Evolutionary conservation across 805 yeast genomes (phyloP).

Genomic region (Tetrapisispora namnaoensis): DNA sequence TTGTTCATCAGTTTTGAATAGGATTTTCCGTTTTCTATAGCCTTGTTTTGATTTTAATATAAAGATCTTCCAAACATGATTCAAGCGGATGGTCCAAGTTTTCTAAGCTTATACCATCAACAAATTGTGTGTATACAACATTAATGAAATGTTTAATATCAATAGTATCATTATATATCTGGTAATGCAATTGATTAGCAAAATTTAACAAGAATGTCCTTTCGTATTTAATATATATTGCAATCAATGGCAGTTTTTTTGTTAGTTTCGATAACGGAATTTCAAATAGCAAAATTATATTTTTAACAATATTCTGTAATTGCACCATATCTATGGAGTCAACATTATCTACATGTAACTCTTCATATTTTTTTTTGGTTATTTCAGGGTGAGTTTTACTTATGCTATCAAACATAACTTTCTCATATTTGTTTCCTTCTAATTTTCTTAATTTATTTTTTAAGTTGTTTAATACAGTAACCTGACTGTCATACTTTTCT

Average conservation of each 20-base stretch:
- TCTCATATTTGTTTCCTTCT: constrained; percentile 19
- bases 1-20: too few relatives aligned
- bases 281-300: constrained; percentile 26
- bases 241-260: constrained; percentile 20
- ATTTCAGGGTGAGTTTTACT: constrained; percentile 22
- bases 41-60: constrained; percentile 12
- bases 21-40: not conserved
- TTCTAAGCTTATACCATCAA: constrained; percentile 12
- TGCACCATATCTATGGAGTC: constrained; percentile 23
- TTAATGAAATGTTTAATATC: constrained; percentile 17
- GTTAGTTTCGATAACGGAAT: constrained; percentile 27
- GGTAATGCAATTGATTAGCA: constrained; percentile 25
- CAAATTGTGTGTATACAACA: constrained; percentile 16
- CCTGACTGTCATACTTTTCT: not conserved
- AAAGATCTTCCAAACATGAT: constrained; percentile 25
- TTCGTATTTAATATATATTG: constrained; percentile 17
- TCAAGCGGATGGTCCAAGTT: constrained; percentile 18
- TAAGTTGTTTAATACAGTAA: not conserved
- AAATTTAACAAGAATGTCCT: constrained; percentile 25
- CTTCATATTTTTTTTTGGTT: constrained; percentile 11
- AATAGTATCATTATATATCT: constrained; percentile 25
- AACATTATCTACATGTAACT: constrained; percentile 14
- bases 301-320: constrained; percentile 29
- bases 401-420: constrained; percentile 11
- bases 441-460: constrained; percentile 3